phyloP scores from a whole-genome alignment of 176 grass and related monocot species.

The Themeda triandra region DNA sequence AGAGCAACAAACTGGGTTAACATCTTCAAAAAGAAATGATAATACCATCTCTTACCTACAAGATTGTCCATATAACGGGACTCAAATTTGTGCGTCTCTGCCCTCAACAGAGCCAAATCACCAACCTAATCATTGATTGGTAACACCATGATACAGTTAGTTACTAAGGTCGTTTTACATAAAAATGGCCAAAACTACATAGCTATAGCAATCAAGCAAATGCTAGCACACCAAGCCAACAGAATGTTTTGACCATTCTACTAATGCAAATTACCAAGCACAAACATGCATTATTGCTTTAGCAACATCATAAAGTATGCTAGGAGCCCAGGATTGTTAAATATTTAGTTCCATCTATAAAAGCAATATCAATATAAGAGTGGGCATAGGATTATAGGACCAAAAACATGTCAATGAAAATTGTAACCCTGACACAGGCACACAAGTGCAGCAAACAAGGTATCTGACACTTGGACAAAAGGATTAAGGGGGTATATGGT shows the following conservation, averaged over 20 bases:
- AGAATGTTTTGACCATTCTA: not conserved
- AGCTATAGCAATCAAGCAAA: not conserved
- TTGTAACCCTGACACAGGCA: not conserved
- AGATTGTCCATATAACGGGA: conserved; percentile 81
- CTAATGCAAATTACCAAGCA: not conserved
- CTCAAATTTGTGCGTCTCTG: conserved; percentile 93
- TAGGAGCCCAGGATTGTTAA: not conserved
- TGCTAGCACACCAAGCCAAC: not conserved
- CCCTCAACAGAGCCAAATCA: conserved; percentile 66
- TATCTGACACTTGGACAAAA: conserved; percentile 24
- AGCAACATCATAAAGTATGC: not conserved
- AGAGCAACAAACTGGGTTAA: not conserved
- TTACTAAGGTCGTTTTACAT: not conserved
- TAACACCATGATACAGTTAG: not conserved
- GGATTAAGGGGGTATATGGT: not conserved
- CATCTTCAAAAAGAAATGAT: conserved; percentile 8
- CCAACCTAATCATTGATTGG: conserved; percentile 50
- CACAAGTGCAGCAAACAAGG: not conserved
- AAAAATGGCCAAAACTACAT: not conserved
- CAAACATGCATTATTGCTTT: conserved; percentile 10
- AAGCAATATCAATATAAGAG: not conserved
- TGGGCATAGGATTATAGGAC: not conserved
- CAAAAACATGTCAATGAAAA: not conserved
- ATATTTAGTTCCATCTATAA: not conserved
- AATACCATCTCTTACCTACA: conserved; percentile 51